Conservation (phyloP, 1,139 yeast genomes). For the Pichia sp. region DNA sequence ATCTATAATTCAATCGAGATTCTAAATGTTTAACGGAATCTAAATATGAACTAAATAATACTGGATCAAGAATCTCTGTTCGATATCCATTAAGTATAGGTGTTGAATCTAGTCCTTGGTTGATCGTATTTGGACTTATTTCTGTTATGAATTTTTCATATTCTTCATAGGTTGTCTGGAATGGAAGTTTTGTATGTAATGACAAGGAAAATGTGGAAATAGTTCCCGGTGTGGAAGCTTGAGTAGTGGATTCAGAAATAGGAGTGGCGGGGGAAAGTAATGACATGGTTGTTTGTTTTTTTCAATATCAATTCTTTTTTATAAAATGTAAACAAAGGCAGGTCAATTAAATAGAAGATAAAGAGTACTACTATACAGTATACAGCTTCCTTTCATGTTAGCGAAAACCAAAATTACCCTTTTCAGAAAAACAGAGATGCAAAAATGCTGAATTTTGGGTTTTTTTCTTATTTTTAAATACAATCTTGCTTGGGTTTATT, state of each 20-base stretch:
- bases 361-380: no score
- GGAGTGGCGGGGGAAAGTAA: slow-evolving; percentile 28
- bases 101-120: no score
- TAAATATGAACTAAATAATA: slow-evolving; percentile 2
- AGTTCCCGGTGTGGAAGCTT: background rate
- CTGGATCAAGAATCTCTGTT: slow-evolving; percentile 1
- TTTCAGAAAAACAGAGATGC: no score
- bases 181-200: slow-evolving; percentile 2
- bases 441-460: no score
- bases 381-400: no score
- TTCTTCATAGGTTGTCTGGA: slow-evolving; percentile 11
- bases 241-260: slow-evolving; percentile 28
- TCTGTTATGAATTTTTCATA: slow-evolving; percentile 8
- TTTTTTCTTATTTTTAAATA: no score
- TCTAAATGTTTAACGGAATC: slow-evolving; percentile 8
- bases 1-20: slow-evolving; percentile 47
- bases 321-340: no score
- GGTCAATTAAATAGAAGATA: no score
- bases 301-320: no score
- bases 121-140: background rate
- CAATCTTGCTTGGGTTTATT: no score
- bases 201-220: background rate
- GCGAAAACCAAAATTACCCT: no score
- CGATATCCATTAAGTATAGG: no score
- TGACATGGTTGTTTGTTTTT: background rate